Evolutionary conservation across 352 stramenopile species (phyloP), one percentile per base, ranked within the genome.

Genomic region (Phytophthora syringae): DNA sequence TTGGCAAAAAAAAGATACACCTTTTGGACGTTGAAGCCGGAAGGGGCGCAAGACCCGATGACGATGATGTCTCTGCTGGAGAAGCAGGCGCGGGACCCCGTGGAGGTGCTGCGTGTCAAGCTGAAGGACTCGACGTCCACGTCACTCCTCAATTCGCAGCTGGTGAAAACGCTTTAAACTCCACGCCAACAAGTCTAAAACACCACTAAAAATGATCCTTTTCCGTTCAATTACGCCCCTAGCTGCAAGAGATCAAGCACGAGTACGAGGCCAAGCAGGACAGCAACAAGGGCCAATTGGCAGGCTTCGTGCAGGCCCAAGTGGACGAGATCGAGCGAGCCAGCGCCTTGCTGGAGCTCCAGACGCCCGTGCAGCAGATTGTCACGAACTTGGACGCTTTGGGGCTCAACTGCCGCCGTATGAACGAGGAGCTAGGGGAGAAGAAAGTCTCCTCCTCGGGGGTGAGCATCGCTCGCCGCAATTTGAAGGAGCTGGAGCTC

Each of bases 321-420:
- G 87, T 95, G 21, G 88, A 93, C 50, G 88, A 95, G 52, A 93
- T 95, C 60, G 86, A 95, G 77, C 82, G 84, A 34, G 87, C 87
- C 32, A 93, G 74, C 20, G 52, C 67, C 27, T 67, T 95, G 48
- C 77, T 95, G 15, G 84, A 89, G 47, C 78, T 91, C 30, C 76
- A 91, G 59, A 72, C 78, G n/a, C 78, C 83, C 0, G 78, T 94
- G 22, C 64, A 58, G 21, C 64, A 90, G 11, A 89, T 94, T 70
- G 79, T 88, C 12, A 69, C 57, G 13, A 93, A 79, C 37, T 65
- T 95, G 28, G 65, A 82, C 1, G 67, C 65, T 13, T 76, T 95
- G 44, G 67, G 80, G 0, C 67, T 78, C 43, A 85, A 76, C 50
- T 95, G 88, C 59, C 77, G 79, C 49, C 77, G 79, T 30, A 94